A percentile compares a stretch with the other conserved stretches of the same genome.
Evolutionary conservation across 352 stramenopile species (phyloP).

Genomic region (Saprolegnia parasitica): DNA sequence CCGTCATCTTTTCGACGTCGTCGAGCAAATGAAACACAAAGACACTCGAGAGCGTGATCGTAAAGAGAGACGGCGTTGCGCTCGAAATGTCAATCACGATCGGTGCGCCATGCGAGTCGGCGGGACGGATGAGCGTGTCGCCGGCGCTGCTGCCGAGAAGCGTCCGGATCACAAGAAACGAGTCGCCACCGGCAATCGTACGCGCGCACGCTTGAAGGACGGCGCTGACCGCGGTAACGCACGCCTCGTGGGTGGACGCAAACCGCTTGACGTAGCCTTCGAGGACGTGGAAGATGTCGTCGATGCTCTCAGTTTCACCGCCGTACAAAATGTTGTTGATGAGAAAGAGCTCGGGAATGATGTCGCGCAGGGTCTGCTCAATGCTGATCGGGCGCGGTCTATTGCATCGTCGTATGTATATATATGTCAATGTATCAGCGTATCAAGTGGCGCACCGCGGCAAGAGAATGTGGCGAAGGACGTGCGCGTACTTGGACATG

Average conservation of each 20-base stretch:
- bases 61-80: constrained; percentile 51
- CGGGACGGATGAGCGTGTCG: constrained; percentile 64
- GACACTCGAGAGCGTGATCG: constrained; percentile 70
- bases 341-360: constrained; percentile 65
- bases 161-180: constrained; percentile 74
- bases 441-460: constrained; percentile 32
- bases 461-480: constrained; percentile 67
- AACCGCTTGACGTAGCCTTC: constrained; percentile 68
- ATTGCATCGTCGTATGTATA: neutral
- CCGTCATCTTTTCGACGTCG: constrained; percentile 66
- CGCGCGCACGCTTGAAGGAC: constrained; percentile 66
- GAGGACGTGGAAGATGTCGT: constrained; percentile 79
- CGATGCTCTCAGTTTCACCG: constrained; percentile 51
- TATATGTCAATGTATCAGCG: no score
- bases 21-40: constrained; percentile 77
- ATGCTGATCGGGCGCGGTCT: constrained; percentile 61
- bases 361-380: constrained; percentile 73
- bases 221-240: constrained; percentile 59
- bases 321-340: constrained; percentile 78
- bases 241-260: constrained; percentile 52
- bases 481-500: constrained; percentile 53
- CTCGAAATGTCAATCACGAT: constrained; percentile 69
- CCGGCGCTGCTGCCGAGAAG: constrained; percentile 53
- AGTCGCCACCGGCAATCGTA: constrained; percentile 73
- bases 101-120: constrained; percentile 55